phyloP scores from a whole-genome alignment of 73 alveolate species.

The Paramecium bursaria region DNA sequence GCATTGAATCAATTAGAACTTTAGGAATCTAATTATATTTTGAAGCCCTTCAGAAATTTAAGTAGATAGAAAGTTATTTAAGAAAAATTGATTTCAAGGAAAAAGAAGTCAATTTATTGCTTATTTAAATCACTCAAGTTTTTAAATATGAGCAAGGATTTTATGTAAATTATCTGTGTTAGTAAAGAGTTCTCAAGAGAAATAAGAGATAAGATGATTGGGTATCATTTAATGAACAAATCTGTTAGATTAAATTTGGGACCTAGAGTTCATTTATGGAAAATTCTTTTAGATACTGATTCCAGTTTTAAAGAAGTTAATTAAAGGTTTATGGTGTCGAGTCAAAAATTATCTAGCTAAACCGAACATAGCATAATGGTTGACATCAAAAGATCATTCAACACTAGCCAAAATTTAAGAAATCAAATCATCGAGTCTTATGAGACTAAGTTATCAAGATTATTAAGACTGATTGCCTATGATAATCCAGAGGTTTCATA shows the following conservation, averaged over 20 bases:
- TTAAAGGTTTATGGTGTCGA: conserved; percentile 16
- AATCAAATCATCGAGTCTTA: conserved; percentile 15
- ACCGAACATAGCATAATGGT: conserved; percentile 39
- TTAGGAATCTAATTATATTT: conserved; percentile 27
- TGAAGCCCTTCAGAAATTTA: neutral
- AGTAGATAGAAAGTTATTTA: neutral
- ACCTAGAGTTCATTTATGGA: conserved; percentile 41
- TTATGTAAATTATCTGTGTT: neutral
- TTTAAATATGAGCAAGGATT: conserved; percentile 7
- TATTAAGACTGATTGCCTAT: conserved; percentile 49
- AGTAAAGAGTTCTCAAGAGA: conserved; percentile 16
- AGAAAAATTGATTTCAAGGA: neutral
- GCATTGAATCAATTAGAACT: no score
- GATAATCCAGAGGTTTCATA: conserved; percentile 55
- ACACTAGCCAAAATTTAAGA: neutral
- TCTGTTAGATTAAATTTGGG: neutral
- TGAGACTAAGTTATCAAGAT: conserved; percentile 12
- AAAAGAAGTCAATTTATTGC: conserved; percentile 4
- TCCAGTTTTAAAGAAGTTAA: neutral
- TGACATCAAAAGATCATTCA: conserved; percentile 46
- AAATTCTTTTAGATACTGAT: conserved; percentile 16
- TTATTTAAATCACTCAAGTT: conserved; percentile 30
- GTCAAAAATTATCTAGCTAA: conserved; percentile 44
- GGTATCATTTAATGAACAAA: neutral
- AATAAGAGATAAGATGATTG: conserved; percentile 12